Evolutionary conservation across 768 basidiomycete species (phyloP).

Genomic region (Serendipita sp.): DNA sequence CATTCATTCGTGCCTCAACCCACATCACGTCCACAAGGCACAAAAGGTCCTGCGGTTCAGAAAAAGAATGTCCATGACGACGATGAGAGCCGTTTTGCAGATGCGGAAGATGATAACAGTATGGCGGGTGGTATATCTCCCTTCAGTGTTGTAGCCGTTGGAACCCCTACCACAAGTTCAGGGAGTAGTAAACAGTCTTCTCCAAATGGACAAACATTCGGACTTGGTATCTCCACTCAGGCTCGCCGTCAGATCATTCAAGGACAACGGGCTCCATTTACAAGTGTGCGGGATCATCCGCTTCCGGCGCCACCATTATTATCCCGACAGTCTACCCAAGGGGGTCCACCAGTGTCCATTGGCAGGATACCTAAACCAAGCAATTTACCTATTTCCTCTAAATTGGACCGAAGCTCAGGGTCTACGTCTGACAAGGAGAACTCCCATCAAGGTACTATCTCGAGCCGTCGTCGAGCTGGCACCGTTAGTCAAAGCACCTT

Average conservation of each 20-base stretch:
- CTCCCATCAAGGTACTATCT: slow-evolving; percentile 6
- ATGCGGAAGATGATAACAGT: slow-evolving; percentile 21
- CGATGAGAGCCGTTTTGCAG: slow-evolving; percentile 19
- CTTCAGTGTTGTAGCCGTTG: neutral
- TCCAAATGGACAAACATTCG: neutral
- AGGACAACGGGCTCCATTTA: neutral
- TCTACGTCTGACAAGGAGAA: slow-evolving; percentile 43
- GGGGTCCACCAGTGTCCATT: neutral
- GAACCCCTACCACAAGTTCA: neutral
- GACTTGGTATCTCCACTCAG: neutral
- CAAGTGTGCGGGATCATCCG: neutral
- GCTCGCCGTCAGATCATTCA: neutral
- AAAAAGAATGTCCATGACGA: neutral
- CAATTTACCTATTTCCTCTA: too few species aligned
- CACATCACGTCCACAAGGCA: slow-evolving; percentile 17
- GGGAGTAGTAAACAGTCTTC: neutral
- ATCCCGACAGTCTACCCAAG: neutral
- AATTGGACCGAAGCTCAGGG: neutral
- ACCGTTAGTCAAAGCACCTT: neutral
- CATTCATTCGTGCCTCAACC: slow-evolving; percentile 25
- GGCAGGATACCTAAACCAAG: neutral
- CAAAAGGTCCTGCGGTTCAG: neutral
- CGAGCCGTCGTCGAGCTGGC: neutral
- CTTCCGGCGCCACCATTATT: neutral
- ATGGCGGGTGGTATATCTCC: neutral